Conservation (phyloP, 1,284 basidiomycete genomes). For the Taiwanofungus camphoratus region DNA sequence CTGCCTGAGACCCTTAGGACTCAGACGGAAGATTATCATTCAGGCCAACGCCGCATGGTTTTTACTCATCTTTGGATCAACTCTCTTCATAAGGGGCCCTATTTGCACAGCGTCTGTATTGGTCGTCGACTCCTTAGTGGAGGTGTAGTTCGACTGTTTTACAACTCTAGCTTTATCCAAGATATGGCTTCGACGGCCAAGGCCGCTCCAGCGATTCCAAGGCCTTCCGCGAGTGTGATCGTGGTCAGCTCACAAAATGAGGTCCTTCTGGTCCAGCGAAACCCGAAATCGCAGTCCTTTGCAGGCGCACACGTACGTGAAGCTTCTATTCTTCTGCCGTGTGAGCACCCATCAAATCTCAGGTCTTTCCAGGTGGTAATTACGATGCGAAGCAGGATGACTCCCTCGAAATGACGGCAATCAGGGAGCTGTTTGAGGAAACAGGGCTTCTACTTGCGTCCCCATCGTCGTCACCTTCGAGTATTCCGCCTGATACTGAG, state of each 20-base stretch:
- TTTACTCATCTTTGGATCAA: no score
- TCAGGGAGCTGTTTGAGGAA: conserved; percentile 72
- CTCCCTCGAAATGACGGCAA: conserved; percentile 53
- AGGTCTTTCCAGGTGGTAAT: conserved; percentile 76
- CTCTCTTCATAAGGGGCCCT: no score
- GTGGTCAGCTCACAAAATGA: conserved; percentile 61
- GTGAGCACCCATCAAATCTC: conserved; percentile 3
- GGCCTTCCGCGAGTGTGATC: conserved; percentile 60
- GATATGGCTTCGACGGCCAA: no score
- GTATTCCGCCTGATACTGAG: conserved; percentile 29
- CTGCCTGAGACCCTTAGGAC: no score
- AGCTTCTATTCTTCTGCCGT: not conserved
- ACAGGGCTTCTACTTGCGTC: conserved; percentile 61
- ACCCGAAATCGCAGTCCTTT: conserved; percentile 55
- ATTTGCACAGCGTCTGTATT: no score
- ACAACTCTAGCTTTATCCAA: no score
- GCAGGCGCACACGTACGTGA: conserved; percentile 57
- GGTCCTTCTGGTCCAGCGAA: conserved; percentile 61
- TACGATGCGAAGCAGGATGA: conserved; percentile 53
- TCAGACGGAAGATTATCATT: no score
- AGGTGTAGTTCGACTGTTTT: no score
- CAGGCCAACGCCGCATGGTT: no score
- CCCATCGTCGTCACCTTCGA: conserved; percentile 28
- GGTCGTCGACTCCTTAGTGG: no score
- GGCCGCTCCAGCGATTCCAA: conserved; percentile 7